Percentiles rank a stretch among this genome's conserved stretches.
Conservation (phyloP, 1,284 basidiomycete genomes). For the Malassezia dermatis region DNA sequence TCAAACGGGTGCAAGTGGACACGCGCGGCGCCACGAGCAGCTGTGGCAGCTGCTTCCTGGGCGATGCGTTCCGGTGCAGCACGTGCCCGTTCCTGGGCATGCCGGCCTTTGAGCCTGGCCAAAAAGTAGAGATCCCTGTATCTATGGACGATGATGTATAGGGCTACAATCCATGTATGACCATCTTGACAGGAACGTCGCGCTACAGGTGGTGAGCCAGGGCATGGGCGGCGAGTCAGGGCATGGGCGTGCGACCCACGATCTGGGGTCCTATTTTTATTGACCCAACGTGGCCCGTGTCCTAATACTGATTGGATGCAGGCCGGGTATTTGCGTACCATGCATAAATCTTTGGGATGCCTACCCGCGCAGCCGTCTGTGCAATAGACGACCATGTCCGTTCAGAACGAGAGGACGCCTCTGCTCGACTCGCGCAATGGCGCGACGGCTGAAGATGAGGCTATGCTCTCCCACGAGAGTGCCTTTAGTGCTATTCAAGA, state of each 20-base stretch:
- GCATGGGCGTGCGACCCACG: neutral
- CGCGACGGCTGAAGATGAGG: conserved; percentile 26
- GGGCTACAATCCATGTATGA: neutral
- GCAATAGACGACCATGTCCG: conserved; percentile 1
- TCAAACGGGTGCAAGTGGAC: conserved; percentile 45
- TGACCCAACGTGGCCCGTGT: neutral
- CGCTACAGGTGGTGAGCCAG: too few relatives aligned
- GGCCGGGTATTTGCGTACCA: neutral
- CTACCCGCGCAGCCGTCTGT: neutral
- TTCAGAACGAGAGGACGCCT: conserved; percentile 24
- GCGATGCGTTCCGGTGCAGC: conserved; percentile 91
- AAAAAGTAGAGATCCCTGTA: conserved; percentile 67
- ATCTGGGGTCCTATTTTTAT: neutral
- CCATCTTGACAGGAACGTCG: neutral
- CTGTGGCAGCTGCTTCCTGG: conserved; percentile 95
- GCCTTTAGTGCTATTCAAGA: conserved; percentile 39
- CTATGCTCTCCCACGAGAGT: conserved; percentile 38
- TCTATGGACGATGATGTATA: conserved; percentile 43
- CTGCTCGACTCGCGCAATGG: conserved; percentile 22
- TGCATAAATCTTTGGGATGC: neutral
- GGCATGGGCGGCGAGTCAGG: too few relatives aligned
- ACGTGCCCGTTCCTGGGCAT: conserved; percentile 91
- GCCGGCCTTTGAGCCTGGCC: conserved; percentile 94
- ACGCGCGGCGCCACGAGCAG: conserved; percentile 60
- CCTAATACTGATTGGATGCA: neutral